phyloP scores from a whole-genome alignment of 805 yeast species.

The Kluyveromyces starmeri region DNA sequence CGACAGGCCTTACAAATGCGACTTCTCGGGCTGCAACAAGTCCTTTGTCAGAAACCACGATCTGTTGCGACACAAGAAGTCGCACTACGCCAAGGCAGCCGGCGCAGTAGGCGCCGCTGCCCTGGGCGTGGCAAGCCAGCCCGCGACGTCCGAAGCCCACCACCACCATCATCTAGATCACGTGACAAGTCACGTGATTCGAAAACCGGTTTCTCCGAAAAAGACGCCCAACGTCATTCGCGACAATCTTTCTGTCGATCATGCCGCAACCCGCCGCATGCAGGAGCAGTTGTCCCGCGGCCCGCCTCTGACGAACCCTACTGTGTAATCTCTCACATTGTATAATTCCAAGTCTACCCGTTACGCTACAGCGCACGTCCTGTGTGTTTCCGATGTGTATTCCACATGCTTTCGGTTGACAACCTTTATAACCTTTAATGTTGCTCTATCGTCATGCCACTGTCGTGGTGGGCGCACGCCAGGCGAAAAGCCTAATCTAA shows the following conservation, averaged over 20 bases:
- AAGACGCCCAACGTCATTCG: neutral
- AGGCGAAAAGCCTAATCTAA: too few species aligned
- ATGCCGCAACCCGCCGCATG: neutral
- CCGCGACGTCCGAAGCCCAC: too few species aligned
- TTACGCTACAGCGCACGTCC: too few species aligned
- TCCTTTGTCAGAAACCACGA: conserved; percentile 95
- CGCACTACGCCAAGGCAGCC: conserved; percentile 71
- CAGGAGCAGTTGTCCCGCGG: conserved; percentile 2
- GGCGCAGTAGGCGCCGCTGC: conserved; percentile 64
- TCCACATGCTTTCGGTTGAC: too few species aligned
- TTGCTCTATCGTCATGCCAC: too few species aligned
- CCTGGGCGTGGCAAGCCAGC: conserved; percentile 85
- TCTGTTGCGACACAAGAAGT: conserved; percentile 78
- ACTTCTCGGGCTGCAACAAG: conserved; percentile 53
- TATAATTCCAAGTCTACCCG: too few species aligned
- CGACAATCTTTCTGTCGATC: conserved; percentile 3
- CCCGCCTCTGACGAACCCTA: neutral
- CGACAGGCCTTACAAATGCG: conserved; percentile 86
- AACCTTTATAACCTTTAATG: too few species aligned
- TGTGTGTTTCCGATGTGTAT: too few species aligned
- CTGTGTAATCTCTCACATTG: too few species aligned
- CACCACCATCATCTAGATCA: too few species aligned
- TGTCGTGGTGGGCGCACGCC: too few species aligned
- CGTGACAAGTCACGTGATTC: too few species aligned
- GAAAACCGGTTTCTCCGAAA: conserved; percentile 5